These are phyloP conservation scores for Volvox reticuliferus DNA, from an alignment of 139 green algal species.

Conservation along the genomic window DNA sequence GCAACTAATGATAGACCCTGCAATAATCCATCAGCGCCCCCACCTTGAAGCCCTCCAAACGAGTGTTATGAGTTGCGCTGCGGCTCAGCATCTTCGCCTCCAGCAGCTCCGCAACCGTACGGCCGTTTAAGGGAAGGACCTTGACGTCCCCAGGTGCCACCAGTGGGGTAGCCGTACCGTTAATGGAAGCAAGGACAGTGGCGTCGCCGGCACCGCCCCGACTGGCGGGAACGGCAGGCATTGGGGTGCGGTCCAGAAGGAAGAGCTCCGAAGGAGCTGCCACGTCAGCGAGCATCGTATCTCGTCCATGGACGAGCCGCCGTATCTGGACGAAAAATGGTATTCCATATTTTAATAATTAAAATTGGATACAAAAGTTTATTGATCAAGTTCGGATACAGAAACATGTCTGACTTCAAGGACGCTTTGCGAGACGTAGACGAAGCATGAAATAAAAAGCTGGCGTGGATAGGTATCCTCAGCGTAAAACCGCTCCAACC, in stretches of 20 bases:
- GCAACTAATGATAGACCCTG: too few species aligned
- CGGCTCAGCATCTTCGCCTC: constrained; percentile 55
- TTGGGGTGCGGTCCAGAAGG: constrained; percentile 63
- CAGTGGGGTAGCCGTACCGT: too few species aligned
- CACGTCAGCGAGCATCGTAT: constrained; percentile 94
- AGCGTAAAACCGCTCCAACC: too few species aligned
- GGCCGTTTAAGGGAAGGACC: constrained; percentile 7
- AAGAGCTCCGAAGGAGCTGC: constrained; percentile 88
- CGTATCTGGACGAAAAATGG: constrained; percentile 72
- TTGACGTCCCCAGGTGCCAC: not conserved
- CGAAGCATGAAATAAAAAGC: too few species aligned
- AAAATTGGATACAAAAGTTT: too few species aligned
- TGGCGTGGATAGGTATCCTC: too few species aligned
- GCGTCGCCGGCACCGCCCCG: not conserved
- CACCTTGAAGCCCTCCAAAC: constrained; percentile 63
- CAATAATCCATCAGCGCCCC: too few species aligned
- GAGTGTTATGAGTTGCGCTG: constrained; percentile 50
- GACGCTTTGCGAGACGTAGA: too few species aligned
- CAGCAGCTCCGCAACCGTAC: constrained; percentile 32
- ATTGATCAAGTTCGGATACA: too few species aligned
- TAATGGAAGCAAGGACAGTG: too few species aligned
- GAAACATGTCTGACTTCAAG: too few species aligned
- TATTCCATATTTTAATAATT: too few species aligned
- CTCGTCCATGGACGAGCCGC: constrained; percentile 74
- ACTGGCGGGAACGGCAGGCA: not conserved